Evolutionary conservation across 768 basidiomycete species (phyloP), one percentile per base, ranked within the genome.

Genomic region (Nidularia pulvinata): DNA sequence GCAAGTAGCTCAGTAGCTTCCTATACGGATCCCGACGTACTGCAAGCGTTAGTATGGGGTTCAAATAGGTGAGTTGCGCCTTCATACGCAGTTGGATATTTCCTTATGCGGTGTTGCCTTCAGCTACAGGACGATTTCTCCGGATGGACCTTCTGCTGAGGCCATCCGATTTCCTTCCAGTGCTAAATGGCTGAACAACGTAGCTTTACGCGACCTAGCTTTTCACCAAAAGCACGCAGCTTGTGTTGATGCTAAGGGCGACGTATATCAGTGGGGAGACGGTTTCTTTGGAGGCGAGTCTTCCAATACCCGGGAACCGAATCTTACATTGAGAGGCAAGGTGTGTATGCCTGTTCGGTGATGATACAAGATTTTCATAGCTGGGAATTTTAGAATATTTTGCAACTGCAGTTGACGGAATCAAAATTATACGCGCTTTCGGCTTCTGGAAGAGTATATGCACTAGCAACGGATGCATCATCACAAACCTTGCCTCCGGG

Each of bases 241-340:
- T 11, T 91, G 89, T 56, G 82, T 93, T 16, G 91, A 93, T 61
- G 84, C 83, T 6, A 77, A 81, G 35, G 93, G 92, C 25, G 86
- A 95, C 59, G 85, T 92, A 2, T 89, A 91, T 61, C 90, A 93
- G 59, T 94, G 91, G 91, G 91, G 91, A 0, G 75, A 78, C 42
- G 86, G 80, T 0, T 89, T 85, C 66, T 78, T 77, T 57, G 75
- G 75, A 13, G 56, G 67, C 4, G 58, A 66, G 13, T 49, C 67
- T 46, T 53, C 67, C 30, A 57, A 64, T 33, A 57, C 56, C 5
- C 58, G 60, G 25, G 57, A 56, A 32, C 87, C 87, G 5, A 77
- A 70, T 32, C 67, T 77, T 44, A 88, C 87, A 1, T 64, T 91
- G 46, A 77, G 75, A 52, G 87, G 84, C 54, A 89, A 89, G 75